A percentile compares a stretch with the other conserved stretches of the same genome.
Evolutionary conservation across 2,329 filamentous ascomycete genomes (phyloP).

Genomic region (Sporothrix luriei): DNA sequence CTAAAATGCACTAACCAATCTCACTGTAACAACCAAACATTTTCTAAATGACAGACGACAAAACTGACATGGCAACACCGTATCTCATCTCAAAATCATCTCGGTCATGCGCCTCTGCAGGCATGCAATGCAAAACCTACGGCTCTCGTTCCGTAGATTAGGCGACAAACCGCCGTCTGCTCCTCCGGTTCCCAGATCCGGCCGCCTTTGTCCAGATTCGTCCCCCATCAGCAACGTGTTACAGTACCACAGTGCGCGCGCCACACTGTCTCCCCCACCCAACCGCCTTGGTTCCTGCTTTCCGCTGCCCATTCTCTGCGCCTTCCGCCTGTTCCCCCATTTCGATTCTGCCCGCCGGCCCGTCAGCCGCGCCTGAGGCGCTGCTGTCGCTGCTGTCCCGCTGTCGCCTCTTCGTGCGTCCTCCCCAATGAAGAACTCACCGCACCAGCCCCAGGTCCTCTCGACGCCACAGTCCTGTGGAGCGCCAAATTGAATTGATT

Average conservation of each 20-base stretch:
- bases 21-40: neutral
- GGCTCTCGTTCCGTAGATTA: slow-evolving; percentile 1
- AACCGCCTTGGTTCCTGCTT: neutral
- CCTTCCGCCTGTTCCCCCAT: neutral
- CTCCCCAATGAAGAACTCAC: too few species aligned
- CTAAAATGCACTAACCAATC: neutral
- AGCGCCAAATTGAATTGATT: neutral
- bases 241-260: slow-evolving; percentile 18
- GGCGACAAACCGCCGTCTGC: neutral
- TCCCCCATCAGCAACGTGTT: neutral
- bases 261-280: slow-evolving; percentile 1
- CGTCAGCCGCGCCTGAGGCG: too few species aligned
- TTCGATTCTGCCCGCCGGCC: slow-evolving; percentile 24
- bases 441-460: neutral
- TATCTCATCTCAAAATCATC: neutral
- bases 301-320: neutral
- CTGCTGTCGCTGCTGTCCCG: too few species aligned
- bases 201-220: too few species aligned
- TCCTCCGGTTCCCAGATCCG: neutral
- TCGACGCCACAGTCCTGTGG: neutral
- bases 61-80: neutral
- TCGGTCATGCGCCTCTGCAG: neutral
- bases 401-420: too few species aligned
- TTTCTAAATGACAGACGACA: neutral
- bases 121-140: neutral